phyloP scores from a whole-genome alignment of 2,329 filamentous ascomycete genomes.

The Aureobasidium melanogenum region DNA sequence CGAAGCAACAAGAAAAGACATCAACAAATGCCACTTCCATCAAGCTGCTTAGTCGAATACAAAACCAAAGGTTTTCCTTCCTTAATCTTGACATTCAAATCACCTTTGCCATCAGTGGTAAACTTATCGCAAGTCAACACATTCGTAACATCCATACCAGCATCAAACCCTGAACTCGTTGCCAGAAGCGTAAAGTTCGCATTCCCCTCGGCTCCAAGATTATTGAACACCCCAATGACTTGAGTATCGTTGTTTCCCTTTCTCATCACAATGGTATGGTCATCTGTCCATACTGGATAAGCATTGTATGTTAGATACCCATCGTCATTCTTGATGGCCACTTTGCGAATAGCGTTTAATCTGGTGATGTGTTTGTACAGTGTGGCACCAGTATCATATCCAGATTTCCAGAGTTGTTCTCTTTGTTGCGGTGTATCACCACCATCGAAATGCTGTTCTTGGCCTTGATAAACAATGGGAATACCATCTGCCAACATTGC shows the following conservation, averaged over 20 bases:
- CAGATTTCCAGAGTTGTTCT: constrained; percentile 30
- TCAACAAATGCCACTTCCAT: constrained; percentile 26
- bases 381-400: constrained; percentile 30
- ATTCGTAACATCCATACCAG: constrained; percentile 25
- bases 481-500: constrained; percentile 34
- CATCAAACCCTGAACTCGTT: constrained; percentile 21
- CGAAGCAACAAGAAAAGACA: no score
- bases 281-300: constrained; percentile 36
- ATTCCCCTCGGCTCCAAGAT: constrained; percentile 25
- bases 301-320: constrained; percentile 35
- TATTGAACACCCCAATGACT: constrained; percentile 38
- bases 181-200: background rate
- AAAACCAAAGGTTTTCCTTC: constrained; percentile 37
- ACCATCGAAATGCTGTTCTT: constrained; percentile 34
- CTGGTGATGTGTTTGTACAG: constrained; percentile 33
- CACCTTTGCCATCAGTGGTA: constrained; percentile 35
- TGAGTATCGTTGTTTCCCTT: constrained; percentile 31
- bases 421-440: constrained; percentile 27
- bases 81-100: constrained; percentile 35
- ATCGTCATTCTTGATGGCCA: constrained; percentile 30
- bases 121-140: constrained; percentile 36
- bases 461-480: constrained; percentile 34
- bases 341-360: constrained; percentile 36
- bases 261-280: constrained; percentile 36
- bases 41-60: constrained; percentile 23